Evolutionary conservation across 352 stramenopile species (phyloP).

Genomic region (Phytophthora kernoviae): DNA sequence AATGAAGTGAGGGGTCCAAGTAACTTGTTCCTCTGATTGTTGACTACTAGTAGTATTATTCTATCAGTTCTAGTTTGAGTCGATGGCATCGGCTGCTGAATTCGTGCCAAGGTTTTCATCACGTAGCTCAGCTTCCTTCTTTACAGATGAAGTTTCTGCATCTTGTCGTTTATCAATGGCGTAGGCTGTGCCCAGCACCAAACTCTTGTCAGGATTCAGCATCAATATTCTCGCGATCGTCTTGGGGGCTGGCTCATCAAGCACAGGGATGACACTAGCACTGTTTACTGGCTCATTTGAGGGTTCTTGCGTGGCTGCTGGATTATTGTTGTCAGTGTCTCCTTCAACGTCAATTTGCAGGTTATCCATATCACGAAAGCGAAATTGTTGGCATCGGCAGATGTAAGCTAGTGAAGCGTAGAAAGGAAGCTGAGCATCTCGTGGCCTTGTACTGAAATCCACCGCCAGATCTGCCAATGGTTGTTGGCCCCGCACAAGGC

Average conservation of each 20-base stretch:
- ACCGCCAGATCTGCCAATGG: conserved; percentile 37
- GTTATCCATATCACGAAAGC: conserved; percentile 46
- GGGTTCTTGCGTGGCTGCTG: not conserved
- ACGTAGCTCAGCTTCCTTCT: conserved; percentile 3
- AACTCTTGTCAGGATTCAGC: conserved; percentile 24
- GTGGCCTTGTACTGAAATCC: conserved; percentile 39
- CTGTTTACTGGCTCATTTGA: conserved; percentile 11
- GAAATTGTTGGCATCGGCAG: conserved; percentile 63
- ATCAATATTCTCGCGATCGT: conserved; percentile 24
- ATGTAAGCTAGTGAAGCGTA: conserved; percentile 50
- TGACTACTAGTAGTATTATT: no score
- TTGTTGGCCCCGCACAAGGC: conserved; percentile 43
- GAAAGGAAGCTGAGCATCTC: conserved; percentile 50
- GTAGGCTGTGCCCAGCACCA: conserved; percentile 41
- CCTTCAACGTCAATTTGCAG: conserved; percentile 16
- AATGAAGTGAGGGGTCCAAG: no score
- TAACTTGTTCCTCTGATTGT: no score
- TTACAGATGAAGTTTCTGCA: not conserved
- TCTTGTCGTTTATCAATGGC: conserved; percentile 2
- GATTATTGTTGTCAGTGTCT: not conserved
- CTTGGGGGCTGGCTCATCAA: conserved; percentile 12
- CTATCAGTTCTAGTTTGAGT: no score
- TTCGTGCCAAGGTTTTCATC: not conserved
- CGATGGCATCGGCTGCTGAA: no score
- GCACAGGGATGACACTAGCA: conserved; percentile 11